These are phyloP conservation scores for Tagetes erecta DNA, from an alignment of 129 eudicot genomes.

Conservation along the genomic window DNA sequence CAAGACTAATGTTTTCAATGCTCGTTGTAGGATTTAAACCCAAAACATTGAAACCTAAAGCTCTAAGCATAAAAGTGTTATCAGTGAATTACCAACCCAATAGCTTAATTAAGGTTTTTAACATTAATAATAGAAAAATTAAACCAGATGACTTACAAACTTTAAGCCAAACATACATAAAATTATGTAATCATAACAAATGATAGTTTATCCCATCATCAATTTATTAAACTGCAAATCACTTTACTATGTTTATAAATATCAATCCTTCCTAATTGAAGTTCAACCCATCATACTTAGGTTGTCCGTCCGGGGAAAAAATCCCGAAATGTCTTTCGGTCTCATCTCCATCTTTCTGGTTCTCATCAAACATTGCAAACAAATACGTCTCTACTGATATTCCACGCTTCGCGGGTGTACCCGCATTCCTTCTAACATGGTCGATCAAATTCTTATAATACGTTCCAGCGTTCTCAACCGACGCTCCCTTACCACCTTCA, in stretches of 20 bases:
- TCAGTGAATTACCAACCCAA: too few species aligned
- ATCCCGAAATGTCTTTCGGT: slow-evolving; percentile 32
- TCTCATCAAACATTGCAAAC: slow-evolving; percentile 45
- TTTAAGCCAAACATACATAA: too few species aligned
- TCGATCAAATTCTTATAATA: slow-evolving; percentile 19
- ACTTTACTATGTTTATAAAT: neutral
- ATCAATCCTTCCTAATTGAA: slow-evolving; percentile 7
- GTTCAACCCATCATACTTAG: slow-evolving; percentile 27
- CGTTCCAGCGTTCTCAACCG: slow-evolving; percentile 25
- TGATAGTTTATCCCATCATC: neutral
- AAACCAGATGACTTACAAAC: too few species aligned
- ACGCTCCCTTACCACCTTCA: neutral
- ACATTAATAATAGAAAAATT: too few species aligned
- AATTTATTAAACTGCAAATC: neutral
- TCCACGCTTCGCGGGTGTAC: slow-evolving; percentile 34
- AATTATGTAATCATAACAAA: neutral
- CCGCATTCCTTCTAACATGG: slow-evolving; percentile 20
- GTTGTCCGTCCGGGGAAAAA: slow-evolving; percentile 24
- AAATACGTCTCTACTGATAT: slow-evolving; percentile 30
- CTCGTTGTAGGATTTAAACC: too few species aligned
- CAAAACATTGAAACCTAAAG: too few species aligned
- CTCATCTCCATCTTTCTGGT: slow-evolving; percentile 8
- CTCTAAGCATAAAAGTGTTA: too few species aligned
- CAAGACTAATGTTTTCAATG: too few species aligned
- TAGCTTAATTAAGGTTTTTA: too few species aligned